Base-by-base conservation (phyloP, 495 filamentous ascomycete species). In the Penicillium fimorum region DNA sequence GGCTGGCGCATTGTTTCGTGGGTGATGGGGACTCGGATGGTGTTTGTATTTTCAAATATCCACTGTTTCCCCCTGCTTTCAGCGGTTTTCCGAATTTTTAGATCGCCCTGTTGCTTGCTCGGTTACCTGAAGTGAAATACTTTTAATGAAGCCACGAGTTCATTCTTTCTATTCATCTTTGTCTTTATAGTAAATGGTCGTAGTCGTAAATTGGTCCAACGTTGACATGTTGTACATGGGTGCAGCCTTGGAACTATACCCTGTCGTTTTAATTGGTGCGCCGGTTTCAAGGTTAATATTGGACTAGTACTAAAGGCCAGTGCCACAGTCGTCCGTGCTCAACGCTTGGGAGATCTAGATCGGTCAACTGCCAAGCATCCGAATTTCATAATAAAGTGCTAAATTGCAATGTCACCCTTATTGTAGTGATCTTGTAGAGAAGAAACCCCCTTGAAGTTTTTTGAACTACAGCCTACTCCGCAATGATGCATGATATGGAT, bases 61-160 rank as follows among this genome's bases (percentile, higher is more conserved):
- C 24, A n/a, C 24, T 45, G 43, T 4, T 12, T 17, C 15, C 18
- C 25, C 44, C 32, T 53, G 30, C 52, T 45, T 45, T 47, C 15
- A 13, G 47, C 48, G 42, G n/a, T 24, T 37, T 52, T 46, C 37
- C 45, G 37, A 43, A 22, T n/a, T 25, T 32, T 43, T 64, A 59
- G 47, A 65, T 55, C 22, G 50, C 62, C 57, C 47, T 56, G 42
- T 37, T 56, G 53, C 57, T 60, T 43, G 17, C 44, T 55, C 55
- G 47, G 48, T 50, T 50, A 38, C 61, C 51, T 44, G 29, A 48
- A 40, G 56, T 58, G 63, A 58, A 60, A 63, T 60, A 61, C 54
- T 50, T 50, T 52, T 67, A 68, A 68, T 66, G 65, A 66, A 66
- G 65, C 63, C 53, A 68, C 61, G 65, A 68, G 45, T 45, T 54